Base-by-base conservation (phyloP, 192 early-diverging fungal species). In the Backusella tarrabulga region DNA sequence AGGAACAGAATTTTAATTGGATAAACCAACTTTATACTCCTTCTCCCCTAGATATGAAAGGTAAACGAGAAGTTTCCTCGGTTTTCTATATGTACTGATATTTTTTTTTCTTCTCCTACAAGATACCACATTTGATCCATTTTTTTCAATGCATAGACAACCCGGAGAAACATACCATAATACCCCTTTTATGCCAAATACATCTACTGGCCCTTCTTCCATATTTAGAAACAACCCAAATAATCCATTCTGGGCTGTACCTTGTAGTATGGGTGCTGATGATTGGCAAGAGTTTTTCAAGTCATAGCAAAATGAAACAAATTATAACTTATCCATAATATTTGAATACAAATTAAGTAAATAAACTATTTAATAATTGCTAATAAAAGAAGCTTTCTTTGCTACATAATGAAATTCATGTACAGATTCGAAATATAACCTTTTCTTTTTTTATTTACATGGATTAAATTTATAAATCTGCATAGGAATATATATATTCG, bases 201-300 rank as follows among this genome's bases (percentile, higher is more conserved):
- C 1, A 6, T 38, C 68, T 11, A 41, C 3, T 34, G 68, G 26
- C 29, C 68, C 35, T 70, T 70, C 68, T 2, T 1, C 38, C 4
- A 23, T 41, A 1, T 70, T 70, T 9, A 36, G 36, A 38, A 70
- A 38, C 23, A 21, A 35, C 2, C 36, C 68, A 41, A 36, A 21
- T 70, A 70, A 70, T 23, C 68, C 68, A 21, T 70, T 70, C 21
- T 70, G 68, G 68, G 38, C 17, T n/a, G 38, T 70, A 4, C 68
- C 68, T 17, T 29, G 68, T 70, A 70, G 68, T 26, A 70, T 70
- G 68, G 38, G 21, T 41, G n/a, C 17, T 11, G 68, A 70, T 41
- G 68, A 70, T 38, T 70, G 68, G 68, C 68, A 70, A 41, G 35
- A 35, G 8, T 70, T 40, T 41, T n/a, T 70, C 19, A 11, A 23